Percentiles rank a stretch among this genome's conserved stretches.
Conservation (phyloP, 208 protist genomes). For the Trypanosoma scelopori region DNA sequence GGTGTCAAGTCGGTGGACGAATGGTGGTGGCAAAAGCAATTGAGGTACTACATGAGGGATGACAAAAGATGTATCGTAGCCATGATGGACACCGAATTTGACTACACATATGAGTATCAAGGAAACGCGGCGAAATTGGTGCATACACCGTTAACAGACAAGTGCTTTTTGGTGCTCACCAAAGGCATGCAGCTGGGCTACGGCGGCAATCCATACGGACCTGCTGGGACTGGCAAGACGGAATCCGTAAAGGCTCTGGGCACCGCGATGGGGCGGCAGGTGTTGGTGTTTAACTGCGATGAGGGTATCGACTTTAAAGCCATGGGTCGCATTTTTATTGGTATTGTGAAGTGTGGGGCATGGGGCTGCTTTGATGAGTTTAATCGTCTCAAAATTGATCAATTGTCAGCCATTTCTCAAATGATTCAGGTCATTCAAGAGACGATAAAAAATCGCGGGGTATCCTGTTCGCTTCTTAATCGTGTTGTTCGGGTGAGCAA, state of each 20-base stretch:
- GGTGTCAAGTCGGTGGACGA: conserved; percentile 43
- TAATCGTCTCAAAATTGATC: conserved; percentile 94
- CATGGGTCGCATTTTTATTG: conserved; percentile 94
- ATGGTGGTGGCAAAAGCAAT: conserved; percentile 98
- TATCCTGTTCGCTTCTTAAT: conserved; percentile 80
- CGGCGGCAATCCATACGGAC: conserved; percentile 96
- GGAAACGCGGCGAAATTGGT: conserved; percentile 94
- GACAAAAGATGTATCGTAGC: conserved; percentile 68
- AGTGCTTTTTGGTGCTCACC: conserved; percentile 97
- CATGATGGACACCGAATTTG: conserved; percentile 94
- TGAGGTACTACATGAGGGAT: conserved; percentile 91
- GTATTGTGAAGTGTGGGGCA: conserved; percentile 93
- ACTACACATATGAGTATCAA: conserved; percentile 97
- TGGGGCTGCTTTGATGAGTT: conserved; percentile 96
- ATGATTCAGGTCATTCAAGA: conserved; percentile 94
- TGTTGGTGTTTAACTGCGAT: conserved; percentile 96
- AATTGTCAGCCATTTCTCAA: conserved; percentile 94
- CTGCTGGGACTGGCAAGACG: conserved; percentile 97
- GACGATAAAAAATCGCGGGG: conserved; percentile 82
- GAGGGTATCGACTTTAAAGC: conserved; percentile 95
- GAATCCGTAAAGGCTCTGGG: conserved; percentile 96
- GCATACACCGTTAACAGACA: conserved; percentile 93
- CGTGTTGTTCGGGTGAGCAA: conserved; percentile 71
- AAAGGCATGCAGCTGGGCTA: conserved; percentile 96
- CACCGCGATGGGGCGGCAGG: conserved; percentile 90